These are phyloP conservation scores for Parietichytrium sp. DNA, from an alignment of 108 stramenopile genomes.

Conservation along the genomic window DNA sequence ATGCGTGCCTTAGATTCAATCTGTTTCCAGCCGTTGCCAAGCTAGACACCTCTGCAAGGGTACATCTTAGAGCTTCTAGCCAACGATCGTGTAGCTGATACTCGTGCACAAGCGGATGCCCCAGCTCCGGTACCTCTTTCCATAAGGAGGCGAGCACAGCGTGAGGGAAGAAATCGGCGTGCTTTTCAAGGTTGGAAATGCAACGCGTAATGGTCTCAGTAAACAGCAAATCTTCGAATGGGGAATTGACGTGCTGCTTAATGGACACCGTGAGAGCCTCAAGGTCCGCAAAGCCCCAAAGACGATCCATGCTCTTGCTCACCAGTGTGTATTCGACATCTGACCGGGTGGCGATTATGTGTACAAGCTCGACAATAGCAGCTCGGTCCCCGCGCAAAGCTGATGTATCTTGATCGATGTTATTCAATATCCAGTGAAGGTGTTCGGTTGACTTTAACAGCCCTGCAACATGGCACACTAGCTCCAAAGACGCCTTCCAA, in stretches of 20 bases:
- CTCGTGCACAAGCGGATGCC: neutral
- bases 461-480: neutral
- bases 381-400: too few relatives aligned
- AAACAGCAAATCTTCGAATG: neutral
- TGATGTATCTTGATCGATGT: neutral
- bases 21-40: neutral
- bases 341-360: neutral
- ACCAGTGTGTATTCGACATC: neutral
- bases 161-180: neutral
- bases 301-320: neutral
- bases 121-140: neutral
- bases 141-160: neutral
- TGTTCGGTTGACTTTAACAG: neutral
- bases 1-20: neutral
- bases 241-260: neutral
- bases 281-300: slow-evolving; percentile 10
- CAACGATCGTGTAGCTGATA: neutral
- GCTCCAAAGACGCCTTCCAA: neutral
- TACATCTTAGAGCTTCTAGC: neutral
- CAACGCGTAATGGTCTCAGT: neutral
- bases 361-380: neutral
- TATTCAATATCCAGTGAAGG: neutral
- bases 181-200: neutral
- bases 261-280: neutral
- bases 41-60: neutral